Evolutionary conservation across 768 basidiomycete species (phyloP), one percentile per base, ranked within the genome.

Genomic region (Boletus insuetus): DNA sequence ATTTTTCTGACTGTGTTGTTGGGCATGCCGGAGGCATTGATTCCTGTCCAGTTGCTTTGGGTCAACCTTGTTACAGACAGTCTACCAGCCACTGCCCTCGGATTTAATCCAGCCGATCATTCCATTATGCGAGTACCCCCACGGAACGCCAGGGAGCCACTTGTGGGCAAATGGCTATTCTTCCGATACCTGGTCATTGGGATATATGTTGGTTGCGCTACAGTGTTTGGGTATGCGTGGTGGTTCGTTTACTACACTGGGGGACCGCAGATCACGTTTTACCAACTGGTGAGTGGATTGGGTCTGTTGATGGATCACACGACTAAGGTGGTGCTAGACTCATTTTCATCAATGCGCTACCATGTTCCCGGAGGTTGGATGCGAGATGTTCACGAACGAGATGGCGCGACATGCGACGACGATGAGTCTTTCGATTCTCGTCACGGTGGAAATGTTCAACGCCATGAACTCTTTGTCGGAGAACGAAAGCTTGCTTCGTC

Each of bases 1-100:
- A 99, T 99, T 74, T 99, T 99, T 80, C 75, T 98, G 62, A 98
- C 97, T 3, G 95, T 98, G 24, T 79, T 98, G 46, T 79, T 99
- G 58, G 96, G 97, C 67, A 98, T 98, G 96, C 96, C 96, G n/a
- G 96, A 98, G 72, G 96, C 97, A 49, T 77, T 99, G 52, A 98
- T 98, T 64, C 94, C 94, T 41, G 94, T 98, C 16, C 96, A 99
- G 80, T 79, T 99, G 41, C 86, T 99, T 49, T 98, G 94, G 94
- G 95, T 98, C 68, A 99, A 98, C 74, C 77, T 98, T 53, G 94
- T 98, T 60, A 98, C 95, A 49, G 95, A 97, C 76, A 91, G 92
- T 75, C 78, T 97, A 40, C 96, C 96, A 2, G 96, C 96, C 7
- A 98, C 94, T 37, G 96, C 96, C 2, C 86, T 99, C 43, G 96